Evolutionary conservation across 495 filamentous ascomycete genomes (phyloP), one percentile per base, ranked within the genome.

Genomic region (Tuber brumale): DNA sequence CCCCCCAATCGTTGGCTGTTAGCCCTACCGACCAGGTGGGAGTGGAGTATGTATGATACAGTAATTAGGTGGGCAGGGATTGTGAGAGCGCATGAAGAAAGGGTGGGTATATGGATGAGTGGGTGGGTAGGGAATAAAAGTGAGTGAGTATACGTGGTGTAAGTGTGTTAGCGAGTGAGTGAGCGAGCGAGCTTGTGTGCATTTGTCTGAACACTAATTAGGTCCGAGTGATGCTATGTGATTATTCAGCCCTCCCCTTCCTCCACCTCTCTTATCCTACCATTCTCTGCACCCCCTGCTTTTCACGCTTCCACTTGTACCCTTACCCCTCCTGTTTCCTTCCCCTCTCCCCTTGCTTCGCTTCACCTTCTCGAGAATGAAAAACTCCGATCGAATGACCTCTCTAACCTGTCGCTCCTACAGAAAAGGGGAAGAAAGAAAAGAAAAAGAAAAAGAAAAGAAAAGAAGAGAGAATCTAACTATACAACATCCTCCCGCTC

Each of bases 401-500:
- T 66, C 51, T 61, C 57, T 66, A 66, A 74, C 73, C 48, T 31
- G 41, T 72, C 41, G 70, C 14, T 19, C 18, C 45, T 45, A 41
- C 70, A 27, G 27, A 72, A 72, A 21, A 72, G 23, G 23, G 8
- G 21, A 23, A n/a, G 2, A 35, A 23, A 23, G 23, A 57, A 57
- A 12, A 35, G 39, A 19, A 45, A 21, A 19, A 27, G 4, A 35
- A 45, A 72, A 31, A 18, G 18, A 35, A 41, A 37, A 61, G 57
- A 45, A 69, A 51, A 18, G 18, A 35, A 41, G 21, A 61, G 57
- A 45, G 43, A 51, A 70, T 69, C 69, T 74, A 74, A 74, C 23
- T 73, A n/a, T 73, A 61, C 46, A 43, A 69, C 69, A 27, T 46
- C 51, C 51, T 23, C 73, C 39, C 41, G 61, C 61, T 69, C 61